phyloP scores from a whole-genome alignment of 2,329 filamentous ascomycete genomes.

The Pseudomassariella vexata region DNA sequence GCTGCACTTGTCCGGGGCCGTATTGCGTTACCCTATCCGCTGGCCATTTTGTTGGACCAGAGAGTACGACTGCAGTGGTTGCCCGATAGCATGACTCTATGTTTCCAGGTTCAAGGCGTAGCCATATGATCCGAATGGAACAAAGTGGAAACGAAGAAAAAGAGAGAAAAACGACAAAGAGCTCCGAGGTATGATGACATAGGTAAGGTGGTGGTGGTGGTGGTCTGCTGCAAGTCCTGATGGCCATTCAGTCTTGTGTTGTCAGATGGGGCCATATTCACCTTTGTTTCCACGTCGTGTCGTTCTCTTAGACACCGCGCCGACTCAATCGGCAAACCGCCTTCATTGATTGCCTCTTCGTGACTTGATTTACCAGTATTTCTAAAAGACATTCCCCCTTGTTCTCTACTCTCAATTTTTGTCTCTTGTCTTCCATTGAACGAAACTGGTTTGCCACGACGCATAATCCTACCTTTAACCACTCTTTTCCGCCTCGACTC shows the following conservation, averaged over 20 bases:
- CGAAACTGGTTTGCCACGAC: no score
- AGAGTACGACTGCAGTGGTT: conserved; percentile 9
- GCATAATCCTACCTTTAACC: no score
- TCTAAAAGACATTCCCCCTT: conserved; percentile 11
- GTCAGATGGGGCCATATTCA: conserved; percentile 10
- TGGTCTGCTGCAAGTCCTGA: not conserved
- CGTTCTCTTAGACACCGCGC: no score
- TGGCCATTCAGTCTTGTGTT: conserved; percentile 11
- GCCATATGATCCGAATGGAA: conserved; percentile 9
- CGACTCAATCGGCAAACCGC: conserved; percentile 11
- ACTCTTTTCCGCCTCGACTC: not conserved
- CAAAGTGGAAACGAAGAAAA: conserved; percentile 21
- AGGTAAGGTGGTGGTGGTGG: conserved; percentile 9
- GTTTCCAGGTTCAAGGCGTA: no score
- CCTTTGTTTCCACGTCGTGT: conserved; percentile 17
- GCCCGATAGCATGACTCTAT: conserved; percentile 11
- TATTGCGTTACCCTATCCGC: conserved; percentile 12
- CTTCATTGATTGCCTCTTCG: conserved; percentile 23
- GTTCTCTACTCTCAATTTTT: conserved; percentile 4
- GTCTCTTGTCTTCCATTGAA: conserved; percentile 2
- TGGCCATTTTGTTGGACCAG: conserved; percentile 21
- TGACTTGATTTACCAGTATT: conserved; percentile 18
- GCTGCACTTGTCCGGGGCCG: conserved; percentile 12
- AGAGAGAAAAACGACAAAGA: no score
- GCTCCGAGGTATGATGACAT: conserved; percentile 11